Conservation (phyloP, 2,329 filamentous ascomycete species). For the Aspergillus versicolor region DNA sequence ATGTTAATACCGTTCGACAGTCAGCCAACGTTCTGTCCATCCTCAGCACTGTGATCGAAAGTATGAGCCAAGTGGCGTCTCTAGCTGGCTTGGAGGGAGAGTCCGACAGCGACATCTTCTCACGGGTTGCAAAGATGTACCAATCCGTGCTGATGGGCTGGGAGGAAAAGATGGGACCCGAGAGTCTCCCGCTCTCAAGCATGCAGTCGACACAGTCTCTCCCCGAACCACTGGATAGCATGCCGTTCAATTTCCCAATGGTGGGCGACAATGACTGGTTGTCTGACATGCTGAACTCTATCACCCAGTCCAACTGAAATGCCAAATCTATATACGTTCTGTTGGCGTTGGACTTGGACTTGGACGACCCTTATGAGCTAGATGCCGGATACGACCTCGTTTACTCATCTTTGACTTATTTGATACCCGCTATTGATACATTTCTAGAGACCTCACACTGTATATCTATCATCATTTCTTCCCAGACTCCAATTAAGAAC, state of each 20-base stretch:
- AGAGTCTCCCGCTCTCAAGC: not conserved
- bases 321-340: no score
- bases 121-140: slow-evolving; percentile 6
- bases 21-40: slow-evolving; percentile 4
- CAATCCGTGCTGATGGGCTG: slow-evolving; percentile 6
- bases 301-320: not conserved
- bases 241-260: not conserved
- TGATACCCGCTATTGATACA: no score
- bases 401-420: no score
- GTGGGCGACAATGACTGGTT: slow-evolving; percentile 6
- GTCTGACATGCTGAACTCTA: slow-evolving; percentile 4
- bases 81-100: slow-evolving; percentile 2
- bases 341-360: no score
- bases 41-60: not conserved
- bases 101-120: slow-evolving; percentile 6
- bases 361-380: no score
- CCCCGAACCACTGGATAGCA: not conserved
- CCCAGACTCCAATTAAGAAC: no score
- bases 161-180: slow-evolving; percentile 2
- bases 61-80: slow-evolving; percentile 3
- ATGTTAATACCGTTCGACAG: slow-evolving; percentile 4
- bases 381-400: no score
- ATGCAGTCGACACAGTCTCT: not conserved
- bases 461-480: no score
- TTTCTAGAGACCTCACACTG: no score